These are phyloP conservation scores for Penicillium sp. DNA, from an alignment of 2,329 filamentous ascomycete genomes.

Conservation along the genomic window DNA sequence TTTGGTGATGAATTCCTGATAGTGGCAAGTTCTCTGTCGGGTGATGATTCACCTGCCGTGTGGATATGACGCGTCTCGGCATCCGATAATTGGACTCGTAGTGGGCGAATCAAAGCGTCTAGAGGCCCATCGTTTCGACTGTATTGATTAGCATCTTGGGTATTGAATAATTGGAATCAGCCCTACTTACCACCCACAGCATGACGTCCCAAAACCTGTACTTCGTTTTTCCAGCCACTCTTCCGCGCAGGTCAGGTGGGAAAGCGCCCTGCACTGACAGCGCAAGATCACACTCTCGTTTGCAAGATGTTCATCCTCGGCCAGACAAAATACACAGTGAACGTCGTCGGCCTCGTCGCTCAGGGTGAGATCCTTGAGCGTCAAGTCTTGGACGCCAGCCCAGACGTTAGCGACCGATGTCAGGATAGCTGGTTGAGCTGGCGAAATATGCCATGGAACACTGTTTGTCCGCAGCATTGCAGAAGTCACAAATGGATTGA, in stretches of 20 bases:
- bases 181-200: background rate
- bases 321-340: background rate
- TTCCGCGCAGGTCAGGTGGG: background rate
- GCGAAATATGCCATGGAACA: too few species aligned
- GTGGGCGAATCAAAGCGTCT: background rate
- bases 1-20: background rate
- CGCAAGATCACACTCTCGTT: background rate
- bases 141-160: background rate
- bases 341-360: background rate
- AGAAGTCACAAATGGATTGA: too few species aligned
- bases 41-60: background rate
- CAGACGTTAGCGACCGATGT: background rate
- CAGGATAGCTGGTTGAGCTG: background rate
- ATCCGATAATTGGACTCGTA: background rate
- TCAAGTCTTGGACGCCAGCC: background rate
- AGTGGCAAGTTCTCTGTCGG: background rate
- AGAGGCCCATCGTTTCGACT: background rate
- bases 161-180: background rate
- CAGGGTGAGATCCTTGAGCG: background rate
- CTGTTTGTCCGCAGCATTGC: too few species aligned
- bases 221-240: background rate
- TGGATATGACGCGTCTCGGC: too few species aligned
- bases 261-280: background rate
- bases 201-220: background rate
- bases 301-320: background rate